These are phyloP conservation scores for Trichoderma lentiforme DNA, from an alignment of 2,329 filamentous ascomycete species.

Conservation along the genomic window DNA sequence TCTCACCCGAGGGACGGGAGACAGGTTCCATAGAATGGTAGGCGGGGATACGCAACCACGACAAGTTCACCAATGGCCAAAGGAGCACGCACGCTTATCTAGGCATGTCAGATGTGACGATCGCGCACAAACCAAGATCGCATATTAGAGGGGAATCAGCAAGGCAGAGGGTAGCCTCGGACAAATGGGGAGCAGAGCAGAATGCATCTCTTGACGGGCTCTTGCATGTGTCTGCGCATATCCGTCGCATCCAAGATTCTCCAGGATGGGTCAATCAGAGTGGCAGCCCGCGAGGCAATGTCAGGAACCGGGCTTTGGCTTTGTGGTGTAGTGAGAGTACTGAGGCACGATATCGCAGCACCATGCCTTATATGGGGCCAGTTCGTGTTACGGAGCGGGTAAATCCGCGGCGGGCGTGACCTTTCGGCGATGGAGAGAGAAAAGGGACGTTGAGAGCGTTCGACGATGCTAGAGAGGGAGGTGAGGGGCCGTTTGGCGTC, in stretches of 20 bases:
- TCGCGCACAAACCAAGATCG: neutral
- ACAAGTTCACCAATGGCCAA: neutral
- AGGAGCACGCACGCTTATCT: neutral
- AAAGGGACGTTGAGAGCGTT: neutral
- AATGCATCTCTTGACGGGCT: neutral
- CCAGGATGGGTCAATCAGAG: neutral
- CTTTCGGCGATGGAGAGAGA: neutral
- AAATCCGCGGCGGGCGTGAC: neutral
- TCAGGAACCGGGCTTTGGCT: neutral
- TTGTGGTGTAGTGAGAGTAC: neutral
- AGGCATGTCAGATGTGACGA: slow-evolving; percentile 5
- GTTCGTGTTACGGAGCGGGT: neutral
- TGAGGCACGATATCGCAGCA: neutral
- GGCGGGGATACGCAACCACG: neutral
- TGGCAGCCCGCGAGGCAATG: neutral
- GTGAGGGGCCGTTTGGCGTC: slow-evolving; percentile 9
- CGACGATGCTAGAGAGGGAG: neutral
- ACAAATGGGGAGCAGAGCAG: neutral
- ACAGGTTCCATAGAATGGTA: neutral
- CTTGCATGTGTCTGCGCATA: slow-evolving; percentile 6
- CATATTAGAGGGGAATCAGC: neutral
- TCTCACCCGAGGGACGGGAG: neutral
- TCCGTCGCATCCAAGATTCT: slow-evolving; percentile 1
- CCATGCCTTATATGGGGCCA: neutral
- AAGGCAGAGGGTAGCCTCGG: slow-evolving; percentile 6